Base-by-base conservation (phyloP, 1,284 basidiomycete species). In the Microbotryum intermedium region DNA sequence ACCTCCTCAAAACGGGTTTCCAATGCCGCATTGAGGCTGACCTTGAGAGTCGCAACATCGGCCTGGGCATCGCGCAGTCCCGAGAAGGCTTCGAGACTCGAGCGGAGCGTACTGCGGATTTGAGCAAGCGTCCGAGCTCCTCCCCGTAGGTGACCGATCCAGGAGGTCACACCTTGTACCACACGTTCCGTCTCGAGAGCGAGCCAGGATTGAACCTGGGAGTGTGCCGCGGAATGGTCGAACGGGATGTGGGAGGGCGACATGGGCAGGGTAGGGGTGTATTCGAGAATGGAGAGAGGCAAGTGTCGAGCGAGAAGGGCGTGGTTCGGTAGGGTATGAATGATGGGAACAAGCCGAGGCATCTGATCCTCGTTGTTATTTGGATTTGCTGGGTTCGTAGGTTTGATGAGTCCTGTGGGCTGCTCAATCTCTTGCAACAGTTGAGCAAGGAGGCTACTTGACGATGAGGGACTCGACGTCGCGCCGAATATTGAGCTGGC, bases 281-380 rank as follows among this genome's bases (percentile, higher is more conserved):
- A 65, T 21, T 48, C 45, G 39, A 71, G 43, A 50, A 71, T 62
- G 1, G 62, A 53, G 8, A 48, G 46, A 0, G 70, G 68, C 10
- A 71, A 65, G 34, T 71, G 65, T 3, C 66, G 62, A 8, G 59
- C 16, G 21, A 70, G 62, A 23, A 66, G 60, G 18, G 67, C 57
- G 49, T 63, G 57, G 52, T 69, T 69, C 0, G 70, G 65, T 7
- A 71, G 53, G 6, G 62, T 55, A 13, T 59, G 52, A 10, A 71
- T 45, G 28, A 64, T 53, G 5, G 64, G 64, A 6, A 39, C 2
- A 16, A 70, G 61, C 13, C 34, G 34, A 1, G 53, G 44, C 1
- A 51, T 13, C 3, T 50, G 42, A 4, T n/a, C 10, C 2, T 5
- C 20, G 9, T 45, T 6, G 20, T 7, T 42, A n/a, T 48, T 26